Conservation (phyloP, 768 basidiomycete genomes). For the Rhodocollybia butyracea region DNA sequence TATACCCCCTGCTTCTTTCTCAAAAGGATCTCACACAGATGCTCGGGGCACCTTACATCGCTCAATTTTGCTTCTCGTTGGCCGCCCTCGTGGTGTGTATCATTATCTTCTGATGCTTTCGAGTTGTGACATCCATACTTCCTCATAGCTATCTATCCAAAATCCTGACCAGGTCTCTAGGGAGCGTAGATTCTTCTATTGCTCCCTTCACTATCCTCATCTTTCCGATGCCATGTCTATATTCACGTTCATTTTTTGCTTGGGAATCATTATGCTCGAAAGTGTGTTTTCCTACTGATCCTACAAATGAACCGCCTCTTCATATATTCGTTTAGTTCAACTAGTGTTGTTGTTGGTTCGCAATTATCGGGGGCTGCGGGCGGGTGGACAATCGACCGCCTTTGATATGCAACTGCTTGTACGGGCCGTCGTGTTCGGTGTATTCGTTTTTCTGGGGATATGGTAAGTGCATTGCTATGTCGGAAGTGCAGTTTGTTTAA, state of each 20-base stretch:
- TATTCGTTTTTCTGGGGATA: conserved; percentile 30
- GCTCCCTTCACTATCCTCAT: conserved; percentile 18
- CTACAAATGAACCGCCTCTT: not conserved
- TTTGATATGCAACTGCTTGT: conserved; percentile 25
- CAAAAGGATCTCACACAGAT: conserved; percentile 22
- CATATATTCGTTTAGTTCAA: conserved; percentile 18
- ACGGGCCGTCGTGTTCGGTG: conserved; percentile 31
- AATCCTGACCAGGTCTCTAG: conserved; percentile 26
- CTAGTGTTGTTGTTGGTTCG: conserved; percentile 26
- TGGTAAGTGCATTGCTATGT: conserved; percentile 16
- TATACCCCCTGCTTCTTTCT: not conserved
- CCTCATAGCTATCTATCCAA: conserved; percentile 18
- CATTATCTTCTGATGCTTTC: not conserved
- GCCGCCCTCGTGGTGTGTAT: conserved; percentile 25
- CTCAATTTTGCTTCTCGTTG: conserved; percentile 25
- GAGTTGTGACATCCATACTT: not conserved
- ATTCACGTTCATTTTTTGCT: conserved; percentile 22
- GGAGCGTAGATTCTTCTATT: conserved; percentile 23
- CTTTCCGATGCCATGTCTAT: conserved; percentile 11
- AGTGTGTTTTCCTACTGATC: conserved; percentile 15
- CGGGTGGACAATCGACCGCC: conserved; percentile 22
- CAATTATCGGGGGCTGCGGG: conserved; percentile 27
- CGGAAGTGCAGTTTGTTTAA: too few species aligned
- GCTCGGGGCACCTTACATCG: conserved; percentile 32
- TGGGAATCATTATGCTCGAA: conserved; percentile 25